Evolutionary conservation across 2,329 filamentous ascomycete species (phyloP).

Genomic region (Albophoma yamanashiensis): DNA sequence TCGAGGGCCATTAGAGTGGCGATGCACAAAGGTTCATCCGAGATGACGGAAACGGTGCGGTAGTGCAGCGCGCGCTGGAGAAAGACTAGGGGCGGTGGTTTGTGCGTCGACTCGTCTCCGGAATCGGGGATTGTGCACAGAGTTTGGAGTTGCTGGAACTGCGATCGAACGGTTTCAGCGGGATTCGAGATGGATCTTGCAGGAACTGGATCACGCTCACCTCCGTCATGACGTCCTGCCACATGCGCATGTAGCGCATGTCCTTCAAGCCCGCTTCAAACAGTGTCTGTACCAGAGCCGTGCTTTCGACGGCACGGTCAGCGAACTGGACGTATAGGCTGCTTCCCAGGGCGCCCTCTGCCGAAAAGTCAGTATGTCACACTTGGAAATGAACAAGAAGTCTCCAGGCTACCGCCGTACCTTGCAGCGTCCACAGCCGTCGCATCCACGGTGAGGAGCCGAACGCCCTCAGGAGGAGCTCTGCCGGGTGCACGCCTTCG

Average conservation of each 20-base stretch:
- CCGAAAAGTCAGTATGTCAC: background rate
- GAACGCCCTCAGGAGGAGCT: conserved; percentile 19
- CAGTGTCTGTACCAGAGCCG: conserved; percentile 5
- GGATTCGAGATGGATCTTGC: too few relatives aligned
- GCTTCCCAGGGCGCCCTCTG: conserved; percentile 21
- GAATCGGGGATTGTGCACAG: background rate
- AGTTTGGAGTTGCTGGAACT: conserved; percentile 9
- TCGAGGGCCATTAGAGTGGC: conserved; percentile 15
- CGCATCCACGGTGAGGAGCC: conserved; percentile 24
- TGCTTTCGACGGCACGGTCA: conserved; percentile 13
- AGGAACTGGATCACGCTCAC: conserved; percentile 1
- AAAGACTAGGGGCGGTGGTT: conserved; percentile 2
- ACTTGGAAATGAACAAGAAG: background rate
- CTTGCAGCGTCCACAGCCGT: conserved; percentile 28
- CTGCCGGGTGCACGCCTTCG: conserved; percentile 7
- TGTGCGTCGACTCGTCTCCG: background rate
- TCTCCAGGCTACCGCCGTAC: background rate
- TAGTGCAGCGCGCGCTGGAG: conserved; percentile 15
- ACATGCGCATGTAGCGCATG: conserved; percentile 8
- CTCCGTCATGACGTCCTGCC: conserved; percentile 9
- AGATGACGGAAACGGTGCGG: conserved; percentile 16
- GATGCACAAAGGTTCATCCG: conserved; percentile 19
- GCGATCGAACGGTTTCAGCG: background rate
- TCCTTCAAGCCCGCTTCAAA: conserved; percentile 5
- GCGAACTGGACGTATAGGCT: conserved; percentile 21